Conservation (phyloP, 768 basidiomycete species). For the Albatrellus ellisii region DNA sequence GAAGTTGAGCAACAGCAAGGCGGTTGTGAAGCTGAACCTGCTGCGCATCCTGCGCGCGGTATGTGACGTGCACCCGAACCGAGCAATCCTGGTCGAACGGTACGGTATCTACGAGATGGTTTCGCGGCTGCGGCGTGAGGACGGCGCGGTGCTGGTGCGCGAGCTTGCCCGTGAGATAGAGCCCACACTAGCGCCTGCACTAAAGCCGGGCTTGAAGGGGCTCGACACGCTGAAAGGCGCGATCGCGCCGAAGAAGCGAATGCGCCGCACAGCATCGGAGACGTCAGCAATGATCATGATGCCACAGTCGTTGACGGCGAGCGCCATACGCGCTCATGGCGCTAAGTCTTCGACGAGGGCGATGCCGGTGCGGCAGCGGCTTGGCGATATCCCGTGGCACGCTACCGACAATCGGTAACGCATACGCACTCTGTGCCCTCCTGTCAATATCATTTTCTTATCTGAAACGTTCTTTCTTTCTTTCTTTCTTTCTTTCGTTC, state of each 20-base stretch:
- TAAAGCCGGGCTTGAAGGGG: conserved; percentile 37
- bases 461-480: background rate
- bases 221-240: conserved; percentile 24
- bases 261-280: conserved; percentile 62
- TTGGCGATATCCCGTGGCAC: conserved; percentile 58
- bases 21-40: conserved; percentile 84
- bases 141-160: conserved; percentile 83
- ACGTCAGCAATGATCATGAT: conserved; percentile 27
- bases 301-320: conserved; percentile 15
- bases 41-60: conserved; percentile 74
- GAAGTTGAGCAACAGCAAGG: conserved; percentile 61
- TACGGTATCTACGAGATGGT: conserved; percentile 79
- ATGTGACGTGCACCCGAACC: conserved; percentile 84
- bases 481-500: background rate
- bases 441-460: background rate
- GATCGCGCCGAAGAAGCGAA: conserved; percentile 20
- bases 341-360: conserved; percentile 20
- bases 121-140: conserved; percentile 64
- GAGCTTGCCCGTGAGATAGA: conserved; percentile 82
- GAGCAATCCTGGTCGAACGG: conserved; percentile 65
- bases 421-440: conserved; percentile 2
- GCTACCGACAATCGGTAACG: conserved; percentile 10
- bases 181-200: conserved; percentile 58
- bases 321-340: conserved; percentile 17
- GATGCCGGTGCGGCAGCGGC: conserved; percentile 32